Evolutionary conservation across 192 early-diverging fungal species (phyloP), one percentile per base, ranked within the genome.

Genomic region (Phycomyces blakesleeanus): DNA sequence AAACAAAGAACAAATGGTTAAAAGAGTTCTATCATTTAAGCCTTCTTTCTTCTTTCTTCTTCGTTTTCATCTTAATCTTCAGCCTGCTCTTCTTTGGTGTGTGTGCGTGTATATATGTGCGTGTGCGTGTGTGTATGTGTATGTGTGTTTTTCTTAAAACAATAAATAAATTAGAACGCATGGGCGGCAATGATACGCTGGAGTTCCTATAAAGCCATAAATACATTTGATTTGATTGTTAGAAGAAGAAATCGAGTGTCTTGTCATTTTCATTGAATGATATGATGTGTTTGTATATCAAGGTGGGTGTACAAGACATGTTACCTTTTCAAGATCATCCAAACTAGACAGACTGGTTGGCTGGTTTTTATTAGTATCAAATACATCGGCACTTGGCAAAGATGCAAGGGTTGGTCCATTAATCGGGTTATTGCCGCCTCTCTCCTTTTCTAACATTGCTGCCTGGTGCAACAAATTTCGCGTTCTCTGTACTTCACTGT

Each of bases 311-410:
- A 26, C 27, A 26, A 9, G n/a, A n/a, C n/a, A 55, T 9, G 1
- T 3, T 51, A 62, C 50, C 51, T 40, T 25, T 18, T 52, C 51
- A 39, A 63, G 51, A 26, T 63, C 61, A 63, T 54, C 50, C 61
- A 63, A 20, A 34, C 39, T 63, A 22, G 61, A 63, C 53, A 63
- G 9, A 40, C 39, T 53, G n/a, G 29, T 54, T n/a, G 27, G 25
- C 16, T 26, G 27, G 11, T 20, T 37, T 7, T 18, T 41, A 55
- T 39, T 18, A n/a, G 44, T 39, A 51, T 61, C 59, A 51, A 61
- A 52, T 38, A 38, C 59, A 63, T 63, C 51, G 15, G 14, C 39
- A 26, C 50, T 63, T 37, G 39, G 24, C 8, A 51, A 53, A 27
- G 61, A 63, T 9, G 57, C 34, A 27, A 21, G 57, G 34, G 40